phyloP scores from a whole-genome alignment of 495 filamentous ascomycete genomes.

The Aspergillus coremiiformis region DNA sequence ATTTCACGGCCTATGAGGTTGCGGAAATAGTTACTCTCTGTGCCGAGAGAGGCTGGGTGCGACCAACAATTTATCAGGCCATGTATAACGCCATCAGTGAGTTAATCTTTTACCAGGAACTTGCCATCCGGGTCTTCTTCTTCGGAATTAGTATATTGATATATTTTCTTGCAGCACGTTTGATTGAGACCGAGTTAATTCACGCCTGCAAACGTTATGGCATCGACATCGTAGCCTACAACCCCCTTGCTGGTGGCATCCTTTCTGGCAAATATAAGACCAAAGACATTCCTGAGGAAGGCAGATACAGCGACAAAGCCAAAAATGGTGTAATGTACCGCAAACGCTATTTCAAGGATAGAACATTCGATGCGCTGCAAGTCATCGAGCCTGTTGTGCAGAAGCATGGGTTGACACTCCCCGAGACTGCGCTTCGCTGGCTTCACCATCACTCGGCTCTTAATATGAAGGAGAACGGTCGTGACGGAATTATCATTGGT shows the following conservation, averaged over 20 bases:
- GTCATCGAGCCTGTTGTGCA: conserved; percentile 65
- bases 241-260: conserved; percentile 77
- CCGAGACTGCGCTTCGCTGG: conserved; percentile 84
- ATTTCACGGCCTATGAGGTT: conserved; percentile 85
- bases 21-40: conserved; percentile 83
- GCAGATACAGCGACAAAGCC: conserved; percentile 59
- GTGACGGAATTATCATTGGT: conserved; percentile 76
- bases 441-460: conserved; percentile 71
- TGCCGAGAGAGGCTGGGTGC: conserved; percentile 64
- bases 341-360: conserved; percentile 71
- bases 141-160: conserved; percentile 35
- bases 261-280: conserved; percentile 82
- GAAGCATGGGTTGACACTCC: conserved; percentile 67
- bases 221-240: conserved; percentile 85
- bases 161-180: conserved; percentile 49
- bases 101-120: conserved; percentile 49
- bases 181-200: conserved; percentile 73
- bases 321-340: conserved; percentile 59
- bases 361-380: conserved; percentile 67
- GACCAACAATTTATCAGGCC: conserved; percentile 57
- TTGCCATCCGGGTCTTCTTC: conserved; percentile 31
- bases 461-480: conserved; percentile 61
- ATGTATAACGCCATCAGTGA: conserved; percentile 57
- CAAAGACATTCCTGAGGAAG: conserved; percentile 55
- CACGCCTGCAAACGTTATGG: conserved; percentile 76